Evolutionary conservation across 176 grass and related monocot genomes (phyloP).

Genomic region (Ensete glaucum): DNA sequence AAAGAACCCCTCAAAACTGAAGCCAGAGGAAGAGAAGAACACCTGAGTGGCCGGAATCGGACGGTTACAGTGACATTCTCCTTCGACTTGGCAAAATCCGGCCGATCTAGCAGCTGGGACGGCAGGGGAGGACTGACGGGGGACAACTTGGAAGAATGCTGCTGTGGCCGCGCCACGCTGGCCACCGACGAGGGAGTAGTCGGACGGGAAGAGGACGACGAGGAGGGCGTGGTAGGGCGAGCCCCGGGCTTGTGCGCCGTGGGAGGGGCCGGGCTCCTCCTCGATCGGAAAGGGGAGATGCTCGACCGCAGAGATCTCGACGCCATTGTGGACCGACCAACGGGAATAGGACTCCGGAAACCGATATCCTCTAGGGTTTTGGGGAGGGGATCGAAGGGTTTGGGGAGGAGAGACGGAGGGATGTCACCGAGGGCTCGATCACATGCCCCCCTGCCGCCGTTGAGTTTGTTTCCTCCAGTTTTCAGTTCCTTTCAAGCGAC

Average conservation of each 20-base stretch:
- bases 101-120: neutral
- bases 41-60: slow-evolving; percentile 94
- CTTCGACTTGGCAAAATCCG: slow-evolving; percentile 68
- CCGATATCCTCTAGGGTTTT: slow-evolving; percentile 5
- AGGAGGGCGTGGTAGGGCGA: slow-evolving; percentile 52
- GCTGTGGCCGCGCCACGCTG: neutral
- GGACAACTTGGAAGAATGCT: slow-evolving; percentile 16
- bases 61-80: slow-evolving; percentile 97
- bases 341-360: neutral
- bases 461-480: neutral
- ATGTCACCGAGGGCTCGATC: neutral
- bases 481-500: neutral
- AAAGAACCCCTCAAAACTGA: slow-evolving; percentile 2
- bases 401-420: neutral
- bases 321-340: slow-evolving; percentile 43
- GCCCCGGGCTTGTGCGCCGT: slow-evolving; percentile 24
- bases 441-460: slow-evolving; percentile 1
- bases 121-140: slow-evolving; percentile 34
- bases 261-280: slow-evolving; percentile 35
- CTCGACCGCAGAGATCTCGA: slow-evolving; percentile 61
- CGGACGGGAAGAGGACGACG: slow-evolving; percentile 37
- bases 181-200: slow-evolving; percentile 45
- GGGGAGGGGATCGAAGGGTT: neutral
- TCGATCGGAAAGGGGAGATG: slow-evolving; percentile 95
- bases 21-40: neutral